Percentiles rank a stretch among this genome's conserved stretches.
These are phyloP conservation scores for Tricholoma sp. DNA, from an alignment of 768 basidiomycete species.

Conservation along the genomic window DNA sequence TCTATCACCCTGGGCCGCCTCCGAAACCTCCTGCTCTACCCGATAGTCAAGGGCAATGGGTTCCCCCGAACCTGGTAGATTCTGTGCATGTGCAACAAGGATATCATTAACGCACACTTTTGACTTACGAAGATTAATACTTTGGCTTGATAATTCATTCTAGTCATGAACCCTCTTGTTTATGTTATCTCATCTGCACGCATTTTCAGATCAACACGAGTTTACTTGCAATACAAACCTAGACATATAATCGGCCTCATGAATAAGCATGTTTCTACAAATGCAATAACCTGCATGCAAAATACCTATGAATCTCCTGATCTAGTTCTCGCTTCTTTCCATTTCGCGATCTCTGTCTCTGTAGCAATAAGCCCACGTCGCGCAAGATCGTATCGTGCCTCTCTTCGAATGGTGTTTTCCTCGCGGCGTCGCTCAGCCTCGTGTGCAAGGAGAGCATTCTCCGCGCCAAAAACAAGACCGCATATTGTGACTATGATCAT, in stretches of 20 bases:
- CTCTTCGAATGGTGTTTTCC: constrained; percentile 64
- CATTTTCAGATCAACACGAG: constrained; percentile 2
- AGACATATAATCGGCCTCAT: constrained; percentile 1
- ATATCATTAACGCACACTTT: constrained; percentile 4
- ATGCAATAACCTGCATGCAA: neutral
- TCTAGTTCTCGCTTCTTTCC: constrained; percentile 45
- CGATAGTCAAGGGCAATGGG: constrained; percentile 33
- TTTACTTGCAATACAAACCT: constrained; percentile 1
- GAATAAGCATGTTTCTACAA: neutral
- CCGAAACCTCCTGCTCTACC: constrained; percentile 35
- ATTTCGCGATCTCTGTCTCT: constrained; percentile 78
- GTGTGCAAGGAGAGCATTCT: constrained; percentile 67
- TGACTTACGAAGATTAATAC: neutral
- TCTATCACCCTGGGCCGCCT: constrained; percentile 34
- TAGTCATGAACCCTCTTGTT: constrained; percentile 1
- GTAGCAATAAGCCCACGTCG: constrained; percentile 73
- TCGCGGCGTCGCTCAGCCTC: constrained; percentile 60
- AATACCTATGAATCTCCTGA: constrained; percentile 1
- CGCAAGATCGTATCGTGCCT: constrained; percentile 73
- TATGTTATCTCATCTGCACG: constrained; percentile 2
- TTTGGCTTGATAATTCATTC: neutral
- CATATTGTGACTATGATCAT: constrained; percentile 49
- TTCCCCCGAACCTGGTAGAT: constrained; percentile 17
- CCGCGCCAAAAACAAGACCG: constrained; percentile 73
- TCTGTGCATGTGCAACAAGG: constrained; percentile 25